Evolutionary conservation across 2,329 filamentous ascomycete species (phyloP).

Genomic region (Verticillium zaregamsianum): DNA sequence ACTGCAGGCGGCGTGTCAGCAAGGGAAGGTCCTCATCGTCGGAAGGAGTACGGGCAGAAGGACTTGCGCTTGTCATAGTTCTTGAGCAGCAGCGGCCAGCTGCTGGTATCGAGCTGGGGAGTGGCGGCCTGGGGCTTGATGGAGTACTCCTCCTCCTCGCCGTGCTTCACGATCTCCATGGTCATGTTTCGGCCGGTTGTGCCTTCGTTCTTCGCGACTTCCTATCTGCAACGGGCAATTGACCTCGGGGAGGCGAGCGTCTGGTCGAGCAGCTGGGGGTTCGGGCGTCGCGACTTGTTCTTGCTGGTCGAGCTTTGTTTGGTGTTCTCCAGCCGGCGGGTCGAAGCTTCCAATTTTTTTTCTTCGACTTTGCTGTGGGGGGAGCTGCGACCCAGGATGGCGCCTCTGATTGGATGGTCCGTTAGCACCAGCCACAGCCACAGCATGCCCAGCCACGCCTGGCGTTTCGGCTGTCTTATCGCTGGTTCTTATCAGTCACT

Average conservation of each 20-base stretch:
- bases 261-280: neutral
- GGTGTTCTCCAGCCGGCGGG: neutral
- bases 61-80: constrained; percentile 87
- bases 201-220: constrained; percentile 5
- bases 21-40: constrained; percentile 5
- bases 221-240: constrained; percentile 16
- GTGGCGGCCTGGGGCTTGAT: constrained; percentile 89
- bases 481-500: neutral
- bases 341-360: constrained; percentile 26
- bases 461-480: neutral
- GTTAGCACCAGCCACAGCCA: constrained; percentile 7
- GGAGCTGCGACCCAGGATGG: constrained; percentile 20
- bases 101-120: constrained; percentile 77
- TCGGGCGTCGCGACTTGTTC: neutral
- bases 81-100: constrained; percentile 91
- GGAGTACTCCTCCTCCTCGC: constrained; percentile 66
- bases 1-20: constrained; percentile 49
- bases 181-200: constrained; percentile 27
- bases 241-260: constrained; percentile 16
- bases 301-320: neutral
- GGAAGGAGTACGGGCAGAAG: constrained; percentile 4
- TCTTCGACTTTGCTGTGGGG: constrained; percentile 22
- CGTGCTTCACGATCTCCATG: constrained; percentile 40
- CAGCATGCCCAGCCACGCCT: neutral
- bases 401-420: constrained; percentile 7